A percentile compares a stretch with the other conserved stretches of the same genome.
Evolutionary conservation across 2,329 filamentous ascomycete species (phyloP).

Genomic region (Talaromyces islandicus): DNA sequence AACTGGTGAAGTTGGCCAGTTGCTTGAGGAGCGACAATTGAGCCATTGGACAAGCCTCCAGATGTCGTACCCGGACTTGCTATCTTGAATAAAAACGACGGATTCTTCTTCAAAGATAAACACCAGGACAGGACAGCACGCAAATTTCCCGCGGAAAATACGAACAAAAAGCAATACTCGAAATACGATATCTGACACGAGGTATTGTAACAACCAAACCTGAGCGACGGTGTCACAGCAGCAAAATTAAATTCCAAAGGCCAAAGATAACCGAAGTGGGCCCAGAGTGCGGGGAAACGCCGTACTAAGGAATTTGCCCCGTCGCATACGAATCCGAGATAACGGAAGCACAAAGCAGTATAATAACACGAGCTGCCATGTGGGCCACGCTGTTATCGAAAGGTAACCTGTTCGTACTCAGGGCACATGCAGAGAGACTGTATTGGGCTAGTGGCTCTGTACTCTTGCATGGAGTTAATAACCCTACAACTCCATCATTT

Average conservation of each 20-base stretch:
- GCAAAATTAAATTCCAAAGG: neutral
- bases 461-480: conserved; percentile 8
- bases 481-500: conserved; percentile 5
- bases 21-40: conserved; percentile 12
- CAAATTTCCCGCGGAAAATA: neutral
- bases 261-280: conserved; percentile 1
- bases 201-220: neutral
- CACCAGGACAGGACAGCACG: neutral
- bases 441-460: conserved; percentile 9
- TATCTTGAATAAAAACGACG: neutral
- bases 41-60: neutral
- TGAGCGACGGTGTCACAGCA: neutral
- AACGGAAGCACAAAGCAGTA: neutral
- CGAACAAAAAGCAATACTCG: neutral
- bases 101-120: neutral
- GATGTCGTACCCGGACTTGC: too few relatives aligned
- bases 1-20: conserved; percentile 18
- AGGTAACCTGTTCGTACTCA: neutral
- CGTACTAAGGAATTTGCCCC: conserved; percentile 3
- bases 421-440: neutral
- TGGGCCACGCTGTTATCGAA: conserved; percentile 1
- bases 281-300: neutral
- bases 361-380: neutral
- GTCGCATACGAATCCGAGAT: neutral
- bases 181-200: neutral